These are phyloP conservation scores for Podaxis pistillaris DNA, from an alignment of 768 basidiomycete genomes.

Conservation along the genomic window DNA sequence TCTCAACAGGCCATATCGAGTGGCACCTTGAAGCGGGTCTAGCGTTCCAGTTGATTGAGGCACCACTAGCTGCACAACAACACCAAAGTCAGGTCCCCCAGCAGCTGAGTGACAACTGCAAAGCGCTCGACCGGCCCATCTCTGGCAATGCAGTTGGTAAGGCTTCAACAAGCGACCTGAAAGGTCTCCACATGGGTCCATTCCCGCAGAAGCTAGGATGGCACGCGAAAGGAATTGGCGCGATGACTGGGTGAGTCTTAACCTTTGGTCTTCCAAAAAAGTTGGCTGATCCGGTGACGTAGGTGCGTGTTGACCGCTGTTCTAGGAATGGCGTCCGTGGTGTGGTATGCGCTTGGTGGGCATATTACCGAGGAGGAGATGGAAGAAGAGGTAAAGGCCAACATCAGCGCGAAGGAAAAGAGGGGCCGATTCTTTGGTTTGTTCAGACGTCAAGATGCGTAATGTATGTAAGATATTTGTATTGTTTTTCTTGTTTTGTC, in stretches of 20 bases:
- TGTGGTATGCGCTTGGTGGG: slow-evolving; percentile 86
- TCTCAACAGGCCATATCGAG: slow-evolving; percentile 66
- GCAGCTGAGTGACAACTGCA: slow-evolving; percentile 70
- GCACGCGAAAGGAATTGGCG: slow-evolving; percentile 69
- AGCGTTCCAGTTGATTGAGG: slow-evolving; percentile 81
- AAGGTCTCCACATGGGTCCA: slow-evolving; percentile 65
- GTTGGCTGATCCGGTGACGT: slow-evolving; percentile 17
- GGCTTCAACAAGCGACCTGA: slow-evolving; percentile 64
- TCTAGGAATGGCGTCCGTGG: slow-evolving; percentile 76
- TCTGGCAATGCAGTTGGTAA: slow-evolving; percentile 90
- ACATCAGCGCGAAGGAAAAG: slow-evolving; percentile 56
- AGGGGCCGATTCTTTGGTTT: slow-evolving; percentile 44
- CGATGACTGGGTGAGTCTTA: slow-evolving; percentile 63
- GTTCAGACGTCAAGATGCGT: slow-evolving; percentile 9
- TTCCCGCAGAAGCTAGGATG: slow-evolving; percentile 73
- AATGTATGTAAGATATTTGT: not conserved
- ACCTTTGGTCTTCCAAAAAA: slow-evolving; percentile 17
- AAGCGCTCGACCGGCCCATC: slow-evolving; percentile 49
- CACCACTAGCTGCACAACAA: slow-evolving; percentile 69
- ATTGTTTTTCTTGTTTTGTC: not conserved
- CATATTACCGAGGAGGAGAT: slow-evolving; percentile 77
- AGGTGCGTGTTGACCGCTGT: slow-evolving; percentile 82
- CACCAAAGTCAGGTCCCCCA: slow-evolving; percentile 51
- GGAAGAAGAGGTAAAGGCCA: slow-evolving; percentile 62
- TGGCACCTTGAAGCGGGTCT: slow-evolving; percentile 88